Conservation (phyloP, 805 yeast genomes). For the Zygosaccharomyces siamensis region DNA sequence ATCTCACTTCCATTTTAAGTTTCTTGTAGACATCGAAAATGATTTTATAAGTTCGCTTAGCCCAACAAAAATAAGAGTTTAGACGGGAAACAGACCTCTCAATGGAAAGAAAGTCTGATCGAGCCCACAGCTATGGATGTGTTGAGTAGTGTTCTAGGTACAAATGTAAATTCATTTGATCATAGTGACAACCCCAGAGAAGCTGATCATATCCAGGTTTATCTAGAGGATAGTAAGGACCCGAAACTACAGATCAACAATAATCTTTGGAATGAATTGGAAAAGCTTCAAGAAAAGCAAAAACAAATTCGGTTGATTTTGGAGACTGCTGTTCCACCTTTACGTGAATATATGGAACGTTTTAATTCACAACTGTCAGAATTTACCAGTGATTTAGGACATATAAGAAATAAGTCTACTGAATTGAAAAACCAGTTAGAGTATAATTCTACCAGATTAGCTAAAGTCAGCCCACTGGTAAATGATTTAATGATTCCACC, state of each 20-base stretch:
- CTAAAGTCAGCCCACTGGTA: constrained; percentile 65
- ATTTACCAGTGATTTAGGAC: constrained; percentile 57
- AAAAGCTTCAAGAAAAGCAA: constrained; percentile 19
- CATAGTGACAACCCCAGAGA: neutral
- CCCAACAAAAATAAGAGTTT: neutral
- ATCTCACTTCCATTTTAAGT: neutral
- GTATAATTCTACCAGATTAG: constrained; percentile 45
- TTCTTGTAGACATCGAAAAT: neutral
- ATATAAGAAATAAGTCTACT: constrained; percentile 50
- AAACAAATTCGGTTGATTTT: constrained; percentile 20
- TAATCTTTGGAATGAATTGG: constrained; percentile 17
- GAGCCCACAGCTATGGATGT: constrained; percentile 12
- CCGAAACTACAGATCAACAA: constrained; percentile 12
- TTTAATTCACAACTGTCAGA: constrained; percentile 57
- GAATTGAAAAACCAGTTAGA: constrained; percentile 45
- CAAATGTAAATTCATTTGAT: neutral
- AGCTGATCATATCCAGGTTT: constrained; percentile 7
- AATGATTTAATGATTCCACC: constrained; percentile 76
- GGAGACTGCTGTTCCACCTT: constrained; percentile 39
- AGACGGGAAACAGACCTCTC: neutral
- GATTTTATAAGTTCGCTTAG: neutral
- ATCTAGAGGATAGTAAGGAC: constrained; percentile 10
- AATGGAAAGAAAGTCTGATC: neutral
- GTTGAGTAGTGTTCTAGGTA: constrained; percentile 14
- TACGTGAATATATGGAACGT: constrained; percentile 46